These are phyloP conservation scores for Penicillium palitans DNA, from an alignment of 2,329 filamentous ascomycete genomes.

Conservation along the genomic window DNA sequence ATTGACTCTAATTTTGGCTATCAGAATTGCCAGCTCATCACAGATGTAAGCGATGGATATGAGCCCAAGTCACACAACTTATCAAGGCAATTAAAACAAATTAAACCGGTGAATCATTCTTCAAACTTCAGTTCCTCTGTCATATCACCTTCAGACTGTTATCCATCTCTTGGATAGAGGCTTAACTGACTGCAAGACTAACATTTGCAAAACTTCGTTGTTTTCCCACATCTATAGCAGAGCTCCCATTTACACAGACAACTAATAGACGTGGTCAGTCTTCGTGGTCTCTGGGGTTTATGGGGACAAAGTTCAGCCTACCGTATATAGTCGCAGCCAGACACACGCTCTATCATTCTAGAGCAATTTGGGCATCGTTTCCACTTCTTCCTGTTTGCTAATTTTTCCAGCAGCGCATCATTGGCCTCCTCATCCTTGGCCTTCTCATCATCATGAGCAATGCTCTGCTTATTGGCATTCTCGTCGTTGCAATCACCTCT, in stretches of 20 bases:
- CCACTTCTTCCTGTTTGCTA: neutral
- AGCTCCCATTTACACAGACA: neutral
- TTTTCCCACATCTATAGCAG: neutral
- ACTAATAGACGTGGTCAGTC: neutral
- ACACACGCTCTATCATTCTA: neutral
- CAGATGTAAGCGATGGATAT: neutral
- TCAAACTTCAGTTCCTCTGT: neutral
- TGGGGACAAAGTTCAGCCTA: neutral
- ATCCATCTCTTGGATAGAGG: neutral
- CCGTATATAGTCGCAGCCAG: neutral
- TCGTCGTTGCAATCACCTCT: neutral
- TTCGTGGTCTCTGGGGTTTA: neutral
- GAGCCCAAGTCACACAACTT: too few species aligned
- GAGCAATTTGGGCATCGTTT: neutral
- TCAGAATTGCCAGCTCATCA: neutral
- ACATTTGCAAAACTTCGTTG: neutral
- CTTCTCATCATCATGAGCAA: neutral
- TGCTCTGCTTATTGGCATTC: neutral
- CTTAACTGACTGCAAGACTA: too few species aligned
- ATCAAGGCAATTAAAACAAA: too few species aligned
- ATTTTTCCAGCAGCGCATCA: neutral
- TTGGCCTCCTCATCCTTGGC: neutral
- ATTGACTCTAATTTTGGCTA: neutral
- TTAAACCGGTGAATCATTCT: neutral
- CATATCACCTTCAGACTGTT: neutral